Percentiles rank a stretch among this genome's conserved stretches.
Evolutionary conservation across 202 grass and related monocot genomes (phyloP).

Genomic region (Miscanthus sacchariflorus): DNA sequence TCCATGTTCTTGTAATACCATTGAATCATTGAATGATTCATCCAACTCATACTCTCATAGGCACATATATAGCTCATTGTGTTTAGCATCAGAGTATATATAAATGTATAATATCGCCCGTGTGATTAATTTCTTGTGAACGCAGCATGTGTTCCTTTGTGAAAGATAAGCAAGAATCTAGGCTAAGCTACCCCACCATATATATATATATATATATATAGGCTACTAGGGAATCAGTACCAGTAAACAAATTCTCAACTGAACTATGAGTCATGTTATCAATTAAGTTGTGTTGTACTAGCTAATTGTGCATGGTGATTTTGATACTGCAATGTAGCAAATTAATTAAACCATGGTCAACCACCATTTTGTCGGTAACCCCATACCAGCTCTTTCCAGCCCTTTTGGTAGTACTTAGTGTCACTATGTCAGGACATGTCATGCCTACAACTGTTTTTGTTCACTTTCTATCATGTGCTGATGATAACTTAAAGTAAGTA

Average conservation of each 20-base stretch:
- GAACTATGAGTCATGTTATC: conserved; percentile 5
- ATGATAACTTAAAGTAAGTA: conserved; percentile 23
- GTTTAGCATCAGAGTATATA: conserved; percentile 14
- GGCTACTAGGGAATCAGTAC: conserved; percentile 7
- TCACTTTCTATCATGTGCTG: conserved; percentile 30
- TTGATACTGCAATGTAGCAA: neutral
- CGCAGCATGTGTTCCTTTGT: conserved; percentile 35
- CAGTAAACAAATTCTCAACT: conserved; percentile 4
- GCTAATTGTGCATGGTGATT: conserved; percentile 5
- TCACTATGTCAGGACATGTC: conserved; percentile 23
- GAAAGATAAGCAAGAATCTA: conserved; percentile 59
- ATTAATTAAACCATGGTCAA: conserved; percentile 29
- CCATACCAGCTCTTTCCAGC: conserved; percentile 32
- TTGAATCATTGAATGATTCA: conserved; percentile 11
- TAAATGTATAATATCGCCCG: neutral
- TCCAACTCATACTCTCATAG: neutral
- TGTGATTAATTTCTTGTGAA: conserved; percentile 43
- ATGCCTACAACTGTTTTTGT: neutral
- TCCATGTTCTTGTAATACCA: conserved; percentile 1
- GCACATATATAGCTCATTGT: neutral
- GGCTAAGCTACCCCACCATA: conserved; percentile 16
- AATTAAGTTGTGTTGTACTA: conserved; percentile 1
- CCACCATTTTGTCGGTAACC: conserved; percentile 35
- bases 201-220: no score
- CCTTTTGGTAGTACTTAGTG: neutral